Evolutionary conservation across 1,284 basidiomycete species (phyloP).

Genomic region (Trametes versicolor): DNA sequence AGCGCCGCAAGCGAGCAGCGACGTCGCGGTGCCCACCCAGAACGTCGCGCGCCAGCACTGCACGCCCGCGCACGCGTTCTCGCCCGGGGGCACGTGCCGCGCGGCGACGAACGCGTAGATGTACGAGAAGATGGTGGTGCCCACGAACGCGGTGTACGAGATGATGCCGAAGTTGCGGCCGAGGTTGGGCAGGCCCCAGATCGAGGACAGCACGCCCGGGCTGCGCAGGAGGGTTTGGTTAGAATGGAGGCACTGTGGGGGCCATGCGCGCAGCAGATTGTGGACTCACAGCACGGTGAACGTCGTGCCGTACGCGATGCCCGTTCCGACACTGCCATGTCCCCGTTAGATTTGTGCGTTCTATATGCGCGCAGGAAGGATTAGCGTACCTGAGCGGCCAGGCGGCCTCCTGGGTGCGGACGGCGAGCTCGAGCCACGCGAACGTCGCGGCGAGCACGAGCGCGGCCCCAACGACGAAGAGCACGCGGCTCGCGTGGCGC

Average conservation of each 20-base stretch:
- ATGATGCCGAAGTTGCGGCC: constrained; percentile 81
- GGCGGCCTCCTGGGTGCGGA: constrained; percentile 58
- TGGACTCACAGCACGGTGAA: constrained; percentile 74
- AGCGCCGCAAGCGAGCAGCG: constrained; percentile 53
- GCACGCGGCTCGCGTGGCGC: constrained; percentile 66
- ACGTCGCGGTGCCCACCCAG: constrained; percentile 55
- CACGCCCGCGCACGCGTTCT: constrained; percentile 62
- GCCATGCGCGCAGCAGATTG: neutral
- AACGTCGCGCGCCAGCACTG: constrained; percentile 76
- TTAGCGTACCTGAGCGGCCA: constrained; percentile 70
- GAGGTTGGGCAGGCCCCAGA: constrained; percentile 74
- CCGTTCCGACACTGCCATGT: constrained; percentile 62
- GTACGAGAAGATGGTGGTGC: constrained; percentile 79
- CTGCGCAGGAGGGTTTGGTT: constrained; percentile 45
- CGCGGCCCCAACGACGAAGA: constrained; percentile 62
- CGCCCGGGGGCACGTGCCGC: constrained; percentile 51
- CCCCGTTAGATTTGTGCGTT: neutral
- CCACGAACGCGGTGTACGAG: constrained; percentile 77
- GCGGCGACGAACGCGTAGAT: constrained; percentile 75
- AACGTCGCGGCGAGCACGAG: constrained; percentile 60
- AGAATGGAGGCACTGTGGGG: neutral
- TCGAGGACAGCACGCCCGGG: constrained; percentile 72
- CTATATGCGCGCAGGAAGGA: no score
- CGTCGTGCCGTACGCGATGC: constrained; percentile 70
- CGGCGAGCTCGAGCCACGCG: constrained; percentile 59